A percentile compares a stretch with the other conserved stretches of the same genome.
Evolutionary conservation across 2,329 filamentous ascomycete species (phyloP).

Genomic region (Cyphellophora attinorum): DNA sequence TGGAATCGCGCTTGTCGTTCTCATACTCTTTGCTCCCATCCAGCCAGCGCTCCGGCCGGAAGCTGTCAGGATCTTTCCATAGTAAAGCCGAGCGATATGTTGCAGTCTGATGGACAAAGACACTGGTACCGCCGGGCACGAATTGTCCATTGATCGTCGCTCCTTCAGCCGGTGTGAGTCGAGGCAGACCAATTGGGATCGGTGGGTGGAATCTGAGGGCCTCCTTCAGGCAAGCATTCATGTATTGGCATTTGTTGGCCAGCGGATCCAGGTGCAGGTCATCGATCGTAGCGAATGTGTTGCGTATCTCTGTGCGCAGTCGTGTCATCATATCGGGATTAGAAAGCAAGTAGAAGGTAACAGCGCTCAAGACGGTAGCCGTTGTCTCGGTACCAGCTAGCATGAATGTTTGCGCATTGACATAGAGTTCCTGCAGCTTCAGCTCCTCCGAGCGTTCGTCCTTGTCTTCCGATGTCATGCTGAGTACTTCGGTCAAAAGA

Average conservation of each 20-base stretch:
- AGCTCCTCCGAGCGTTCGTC: conserved; percentile 11
- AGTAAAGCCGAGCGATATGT: conserved; percentile 1
- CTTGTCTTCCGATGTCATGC: no score
- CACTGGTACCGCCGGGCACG: conserved; percentile 1
- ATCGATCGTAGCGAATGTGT: conserved; percentile 15
- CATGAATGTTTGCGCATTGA: conserved; percentile 13
- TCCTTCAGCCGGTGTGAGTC: conserved; percentile 28
- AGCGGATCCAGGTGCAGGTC: conserved; percentile 20
- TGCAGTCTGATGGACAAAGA: conserved; percentile 1
- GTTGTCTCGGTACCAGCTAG: conserved; percentile 20
- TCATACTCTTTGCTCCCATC: neutral
- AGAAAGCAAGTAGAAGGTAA: conserved; percentile 19
- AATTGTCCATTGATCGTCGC: conserved; percentile 13
- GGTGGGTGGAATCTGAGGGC: conserved; percentile 37
- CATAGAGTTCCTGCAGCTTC: conserved; percentile 11
- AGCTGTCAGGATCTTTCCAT: conserved; percentile 1
- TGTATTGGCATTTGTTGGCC: conserved; percentile 29
- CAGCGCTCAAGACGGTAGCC: conserved; percentile 14
- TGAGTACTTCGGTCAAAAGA: neutral
- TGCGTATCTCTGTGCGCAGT: conserved; percentile 20
- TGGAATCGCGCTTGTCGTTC: neutral
- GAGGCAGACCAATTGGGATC: conserved; percentile 20
- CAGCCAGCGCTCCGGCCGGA: conserved; percentile 26
- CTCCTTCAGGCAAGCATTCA: conserved; percentile 39
- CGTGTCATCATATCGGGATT: conserved; percentile 14